Conservation (phyloP, 805 yeast genomes). For the Lipomyces oligophaga region DNA sequence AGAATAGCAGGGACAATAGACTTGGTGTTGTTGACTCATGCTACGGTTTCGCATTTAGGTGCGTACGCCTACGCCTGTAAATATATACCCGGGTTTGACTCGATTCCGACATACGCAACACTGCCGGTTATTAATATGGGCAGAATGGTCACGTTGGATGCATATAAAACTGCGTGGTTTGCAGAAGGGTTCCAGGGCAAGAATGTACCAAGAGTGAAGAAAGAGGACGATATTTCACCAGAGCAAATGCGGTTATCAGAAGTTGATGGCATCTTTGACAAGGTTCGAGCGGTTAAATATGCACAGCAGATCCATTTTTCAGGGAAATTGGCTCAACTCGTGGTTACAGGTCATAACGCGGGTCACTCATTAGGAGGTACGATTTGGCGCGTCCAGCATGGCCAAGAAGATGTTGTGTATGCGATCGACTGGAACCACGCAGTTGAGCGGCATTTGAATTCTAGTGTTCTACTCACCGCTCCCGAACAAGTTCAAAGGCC, state of each 20-base stretch:
- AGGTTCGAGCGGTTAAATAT: slow-evolving; percentile 64
- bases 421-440: slow-evolving; percentile 96
- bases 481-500: slow-evolving; percentile 64
- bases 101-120: slow-evolving; percentile 71
- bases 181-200: neutral
- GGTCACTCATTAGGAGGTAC: slow-evolving; percentile 95
- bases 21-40: slow-evolving; percentile 76
- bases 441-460: slow-evolving; percentile 71
- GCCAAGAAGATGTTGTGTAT: slow-evolving; percentile 75
- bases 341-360: slow-evolving; percentile 77
- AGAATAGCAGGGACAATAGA: slow-evolving; percentile 44
- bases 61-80: slow-evolving; percentile 67
- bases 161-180: slow-evolving; percentile 66
- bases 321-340: slow-evolving; percentile 46
- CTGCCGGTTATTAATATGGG: slow-evolving; percentile 88
- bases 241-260: slow-evolving; percentile 44
- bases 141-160: slow-evolving; percentile 77
- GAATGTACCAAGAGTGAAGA: too few relatives aligned
- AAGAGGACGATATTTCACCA: slow-evolving; percentile 63
- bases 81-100: slow-evolving; percentile 52
- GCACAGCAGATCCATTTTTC: slow-evolving; percentile 67
- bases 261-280: slow-evolving; percentile 76
- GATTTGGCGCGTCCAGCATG: slow-evolving; percentile 72
- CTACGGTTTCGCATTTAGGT: slow-evolving; percentile 74
- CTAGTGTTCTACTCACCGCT: slow-evolving; percentile 63